phyloP scores from a whole-genome alignment of 176 grass and related monocot species.

The Musa itinerans region DNA sequence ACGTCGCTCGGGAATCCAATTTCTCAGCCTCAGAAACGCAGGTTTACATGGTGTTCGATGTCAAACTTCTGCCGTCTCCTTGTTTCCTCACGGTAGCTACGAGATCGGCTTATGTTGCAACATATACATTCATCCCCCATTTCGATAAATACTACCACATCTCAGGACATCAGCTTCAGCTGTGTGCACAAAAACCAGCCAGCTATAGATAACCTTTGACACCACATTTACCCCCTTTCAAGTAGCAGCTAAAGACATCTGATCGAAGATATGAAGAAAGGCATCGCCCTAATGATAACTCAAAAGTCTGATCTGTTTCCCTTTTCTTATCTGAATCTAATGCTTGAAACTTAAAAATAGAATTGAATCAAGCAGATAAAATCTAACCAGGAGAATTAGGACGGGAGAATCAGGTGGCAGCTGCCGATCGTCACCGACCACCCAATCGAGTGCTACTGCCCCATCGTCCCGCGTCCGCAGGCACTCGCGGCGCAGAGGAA shows the following conservation, averaged over 20 bases:
- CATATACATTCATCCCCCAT: background rate
- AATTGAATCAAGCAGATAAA: background rate
- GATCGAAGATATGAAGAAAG: background rate
- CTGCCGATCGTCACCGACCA: slow-evolving; percentile 48
- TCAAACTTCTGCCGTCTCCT: no score
- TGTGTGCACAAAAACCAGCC: background rate
- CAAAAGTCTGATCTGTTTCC: background rate
- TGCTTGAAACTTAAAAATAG: background rate
- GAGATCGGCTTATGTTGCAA: background rate
- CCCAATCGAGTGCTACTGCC: slow-evolving; percentile 81
- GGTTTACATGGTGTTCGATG: no score
- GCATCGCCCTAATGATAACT: background rate
- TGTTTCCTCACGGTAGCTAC: no score
- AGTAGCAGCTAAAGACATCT: background rate
- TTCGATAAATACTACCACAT: background rate
- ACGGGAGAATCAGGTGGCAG: slow-evolving; percentile 53
- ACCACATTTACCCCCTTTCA: background rate
- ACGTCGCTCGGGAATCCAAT: no score
- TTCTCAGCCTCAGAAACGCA: no score
- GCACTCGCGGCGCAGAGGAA: slow-evolving; percentile 56
- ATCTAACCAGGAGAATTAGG: slow-evolving; percentile 69
- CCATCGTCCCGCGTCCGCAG: slow-evolving; percentile 66
- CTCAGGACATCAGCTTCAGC: background rate
- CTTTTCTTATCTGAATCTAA: background rate
- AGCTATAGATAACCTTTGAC: background rate